Evolutionary conservation across 2,329 filamentous ascomycete species (phyloP).

Genomic region (Fusarium chuoi): DNA sequence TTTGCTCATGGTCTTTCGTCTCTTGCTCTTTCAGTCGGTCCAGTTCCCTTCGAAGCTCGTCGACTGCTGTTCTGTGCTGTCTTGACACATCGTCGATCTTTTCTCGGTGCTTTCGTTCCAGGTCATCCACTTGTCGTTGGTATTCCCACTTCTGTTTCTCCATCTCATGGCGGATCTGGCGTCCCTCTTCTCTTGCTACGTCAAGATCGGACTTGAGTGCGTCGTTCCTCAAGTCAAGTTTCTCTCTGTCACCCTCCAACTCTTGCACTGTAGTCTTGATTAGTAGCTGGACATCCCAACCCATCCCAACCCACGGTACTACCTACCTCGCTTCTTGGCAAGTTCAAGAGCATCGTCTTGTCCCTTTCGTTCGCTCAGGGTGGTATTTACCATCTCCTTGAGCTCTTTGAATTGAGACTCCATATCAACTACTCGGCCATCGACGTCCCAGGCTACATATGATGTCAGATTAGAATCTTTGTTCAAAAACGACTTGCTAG

Average conservation of each 20-base stretch:
- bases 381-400: constrained; percentile 76
- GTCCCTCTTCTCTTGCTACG: constrained; percentile 49
- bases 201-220: constrained; percentile 73
- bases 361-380: constrained; percentile 73
- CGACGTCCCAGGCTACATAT: constrained; percentile 81
- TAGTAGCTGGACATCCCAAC: not conserved
- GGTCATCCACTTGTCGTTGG: constrained; percentile 63
- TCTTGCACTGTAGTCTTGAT: constrained; percentile 53
- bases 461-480: constrained; percentile 77
- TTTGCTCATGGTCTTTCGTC: constrained; percentile 72
- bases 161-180: constrained; percentile 49
- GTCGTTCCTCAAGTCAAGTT: constrained; percentile 58
- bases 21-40: constrained; percentile 55
- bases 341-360: constrained; percentile 79
- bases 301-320: rapidly evolving
- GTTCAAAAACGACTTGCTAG: constrained; percentile 68
- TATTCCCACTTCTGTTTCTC: constrained; percentile 52
- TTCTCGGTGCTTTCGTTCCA: constrained; percentile 54
- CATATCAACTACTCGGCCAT: constrained; percentile 79
- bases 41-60: constrained; percentile 58
- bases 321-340: constrained; percentile 79
- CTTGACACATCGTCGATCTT: constrained; percentile 49
- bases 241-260: constrained; percentile 60
- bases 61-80: constrained; percentile 49
- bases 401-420: constrained; percentile 78